phyloP scores from a whole-genome alignment of 1,284 basidiomycete species.

The Ganoderma multipileum region DNA sequence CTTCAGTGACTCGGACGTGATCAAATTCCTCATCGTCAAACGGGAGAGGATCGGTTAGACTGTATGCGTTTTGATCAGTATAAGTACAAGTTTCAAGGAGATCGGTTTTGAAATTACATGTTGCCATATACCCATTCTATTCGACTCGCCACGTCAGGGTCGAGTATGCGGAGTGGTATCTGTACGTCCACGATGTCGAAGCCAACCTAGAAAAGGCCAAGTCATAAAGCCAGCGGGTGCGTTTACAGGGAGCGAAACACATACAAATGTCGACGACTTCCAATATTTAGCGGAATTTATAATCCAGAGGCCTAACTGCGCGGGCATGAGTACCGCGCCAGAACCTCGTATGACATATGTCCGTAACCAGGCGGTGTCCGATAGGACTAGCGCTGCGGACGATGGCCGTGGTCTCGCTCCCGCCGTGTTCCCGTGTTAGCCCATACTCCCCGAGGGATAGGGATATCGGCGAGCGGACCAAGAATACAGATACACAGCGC shows the following conservation, averaged over 20 bases:
- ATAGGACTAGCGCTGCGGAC: not conserved
- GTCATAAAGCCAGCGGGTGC: not conserved
- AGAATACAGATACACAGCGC: not conserved
- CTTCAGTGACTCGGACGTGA: slow-evolving; percentile 67
- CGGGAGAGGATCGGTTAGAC: slow-evolving; percentile 74
- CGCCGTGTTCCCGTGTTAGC: not conserved
- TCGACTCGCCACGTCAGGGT: slow-evolving; percentile 54
- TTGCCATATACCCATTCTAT: slow-evolving; percentile 77
- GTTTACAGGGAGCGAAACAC: slow-evolving; percentile 35
- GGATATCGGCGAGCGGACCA: not conserved
- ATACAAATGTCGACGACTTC: slow-evolving; percentile 67
- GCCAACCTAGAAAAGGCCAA: slow-evolving; percentile 55
- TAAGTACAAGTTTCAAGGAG: not conserved
- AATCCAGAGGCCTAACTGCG: slow-evolving; percentile 71
- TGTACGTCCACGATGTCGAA: slow-evolving; percentile 80
- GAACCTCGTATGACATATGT: not conserved
- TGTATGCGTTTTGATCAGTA: slow-evolving; percentile 36
- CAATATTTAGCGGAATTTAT: slow-evolving; percentile 75
- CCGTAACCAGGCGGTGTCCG: not conserved
- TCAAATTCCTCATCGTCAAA: slow-evolving; percentile 81
- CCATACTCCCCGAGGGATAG: not conserved
- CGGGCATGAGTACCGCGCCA: not conserved
- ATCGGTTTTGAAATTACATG: slow-evolving; percentile 52
- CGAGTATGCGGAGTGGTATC: slow-evolving; percentile 57
- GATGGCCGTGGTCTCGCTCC: not conserved